A percentile compares a stretch with the other conserved stretches of the same genome.
Evolutionary conservation across 73 alveolate species (phyloP).

Genomic region (Uronychia binucleata): DNA sequence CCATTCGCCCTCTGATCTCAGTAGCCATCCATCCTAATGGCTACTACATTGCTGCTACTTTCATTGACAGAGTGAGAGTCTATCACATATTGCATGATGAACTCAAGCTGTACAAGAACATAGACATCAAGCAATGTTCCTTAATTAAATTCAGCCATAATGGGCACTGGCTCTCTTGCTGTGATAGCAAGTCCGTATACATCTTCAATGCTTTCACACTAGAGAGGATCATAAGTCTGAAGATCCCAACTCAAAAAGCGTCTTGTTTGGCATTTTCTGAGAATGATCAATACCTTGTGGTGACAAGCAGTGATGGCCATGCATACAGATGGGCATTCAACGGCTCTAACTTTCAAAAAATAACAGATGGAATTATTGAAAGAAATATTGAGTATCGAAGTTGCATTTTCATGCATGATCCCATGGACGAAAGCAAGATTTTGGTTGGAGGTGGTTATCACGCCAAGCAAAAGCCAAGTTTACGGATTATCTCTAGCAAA

Average conservation of each 20-base stretch:
- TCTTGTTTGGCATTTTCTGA: conserved; percentile 18
- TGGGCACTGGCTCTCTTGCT: conserved; percentile 91
- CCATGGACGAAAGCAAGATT: conserved; percentile 8
- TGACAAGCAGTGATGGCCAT: conserved; percentile 45
- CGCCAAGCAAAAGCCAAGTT: not conserved
- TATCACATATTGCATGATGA: conserved; percentile 91
- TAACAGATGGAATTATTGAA: conserved; percentile 31
- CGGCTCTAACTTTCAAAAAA: not conserved
- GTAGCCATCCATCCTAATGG: conserved; percentile 98
- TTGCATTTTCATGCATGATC: conserved; percentile 16
- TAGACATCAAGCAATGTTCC: conserved; percentile 76
- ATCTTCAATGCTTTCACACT: conserved; percentile 91
- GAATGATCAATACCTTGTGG: conserved; percentile 29
- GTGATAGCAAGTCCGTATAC: conserved; percentile 78
- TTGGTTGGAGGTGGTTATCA: conserved; percentile 24
- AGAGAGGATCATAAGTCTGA: conserved; percentile 51
- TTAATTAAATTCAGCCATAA: conserved; percentile 87
- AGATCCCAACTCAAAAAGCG: conserved; percentile 32
- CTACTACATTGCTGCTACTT: conserved; percentile 96
- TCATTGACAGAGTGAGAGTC: conserved; percentile 92
- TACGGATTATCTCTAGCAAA: not conserved
- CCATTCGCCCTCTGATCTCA: conserved; percentile 62
- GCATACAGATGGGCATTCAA: conserved; percentile 14
- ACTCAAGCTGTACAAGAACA: conserved; percentile 81
- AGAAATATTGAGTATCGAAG: conserved; percentile 36